Percentiles rank a stretch among this genome's conserved stretches.
These are phyloP conservation scores for Penicillium herquei DNA, from an alignment of 495 filamentous ascomycete species.

Conservation along the genomic window DNA sequence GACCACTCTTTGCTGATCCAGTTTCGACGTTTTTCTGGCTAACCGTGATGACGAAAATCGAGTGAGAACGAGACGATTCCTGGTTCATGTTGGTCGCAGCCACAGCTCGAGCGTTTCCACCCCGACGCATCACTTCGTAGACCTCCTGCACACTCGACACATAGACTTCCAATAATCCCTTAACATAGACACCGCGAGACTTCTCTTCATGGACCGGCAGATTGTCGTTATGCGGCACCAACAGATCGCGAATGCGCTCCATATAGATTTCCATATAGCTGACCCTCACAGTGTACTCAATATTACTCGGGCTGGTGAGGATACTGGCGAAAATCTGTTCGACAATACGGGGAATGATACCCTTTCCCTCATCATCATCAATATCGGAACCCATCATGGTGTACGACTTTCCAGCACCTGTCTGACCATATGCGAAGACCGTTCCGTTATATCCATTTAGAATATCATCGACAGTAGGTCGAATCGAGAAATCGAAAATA, in stretches of 20 bases:
- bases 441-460: slow-evolving; percentile 99
- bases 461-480: slow-evolving; percentile 93
- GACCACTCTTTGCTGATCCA: slow-evolving; percentile 92
- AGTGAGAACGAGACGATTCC: slow-evolving; percentile 97
- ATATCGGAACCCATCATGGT: slow-evolving; percentile 99
- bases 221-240: slow-evolving; percentile 92
- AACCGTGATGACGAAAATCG: slow-evolving; percentile 96
- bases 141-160: slow-evolving; percentile 95
- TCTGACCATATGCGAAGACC: slow-evolving; percentile 98
- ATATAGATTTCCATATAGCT: slow-evolving; percentile 99
- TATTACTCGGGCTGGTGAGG: slow-evolving; percentile 82
- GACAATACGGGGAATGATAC: slow-evolving; percentile 95
- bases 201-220: slow-evolving; percentile 97
- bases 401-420: slow-evolving; percentile 96
- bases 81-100: slow-evolving; percentile 99
- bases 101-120: slow-evolving; percentile 85
- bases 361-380: slow-evolving; percentile 82
- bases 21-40: slow-evolving; percentile 98
- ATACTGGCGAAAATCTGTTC: slow-evolving; percentile 98
- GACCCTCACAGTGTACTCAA: slow-evolving; percentile 96
- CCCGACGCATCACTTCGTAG: slow-evolving; percentile 94
- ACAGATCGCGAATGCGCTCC: slow-evolving; percentile 93
- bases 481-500: slow-evolving; percentile 97
- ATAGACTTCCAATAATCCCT: slow-evolving; percentile 91
- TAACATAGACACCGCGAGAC: slow-evolving; percentile 93